Conservation (phyloP, 2,329 filamentous ascomycete genomes). For the Ophiostoma sp. region DNA sequence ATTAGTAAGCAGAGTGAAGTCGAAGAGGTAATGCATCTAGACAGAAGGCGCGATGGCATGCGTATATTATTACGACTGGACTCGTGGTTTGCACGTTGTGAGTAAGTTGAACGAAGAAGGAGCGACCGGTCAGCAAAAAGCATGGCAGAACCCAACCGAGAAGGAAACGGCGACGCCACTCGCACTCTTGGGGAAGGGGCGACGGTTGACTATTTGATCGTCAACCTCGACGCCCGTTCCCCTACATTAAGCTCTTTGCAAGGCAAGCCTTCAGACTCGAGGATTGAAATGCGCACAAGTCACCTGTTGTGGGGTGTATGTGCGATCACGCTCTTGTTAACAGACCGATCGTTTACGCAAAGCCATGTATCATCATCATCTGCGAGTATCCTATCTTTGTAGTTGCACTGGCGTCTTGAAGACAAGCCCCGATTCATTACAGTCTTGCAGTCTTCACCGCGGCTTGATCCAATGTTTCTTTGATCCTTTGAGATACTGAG, state of each 20-base stretch:
- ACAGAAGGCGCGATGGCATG: neutral
- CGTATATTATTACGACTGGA: neutral
- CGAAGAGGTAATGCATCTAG: neutral
- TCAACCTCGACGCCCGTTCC: neutral
- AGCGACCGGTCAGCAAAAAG: neutral
- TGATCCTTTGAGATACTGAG: neutral
- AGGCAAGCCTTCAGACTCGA: neutral
- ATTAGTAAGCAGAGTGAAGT: neutral
- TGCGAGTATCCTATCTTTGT: neutral
- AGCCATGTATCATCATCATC: neutral
- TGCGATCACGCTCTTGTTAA: neutral
- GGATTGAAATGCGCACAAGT: neutral
- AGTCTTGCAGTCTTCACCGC: neutral
- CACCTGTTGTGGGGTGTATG: neutral
- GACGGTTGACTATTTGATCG: neutral
- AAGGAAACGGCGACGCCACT: neutral
- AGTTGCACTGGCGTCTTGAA: neutral
- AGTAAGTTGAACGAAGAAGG: neutral
- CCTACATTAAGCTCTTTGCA: neutral
- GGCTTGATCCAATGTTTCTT: neutral
- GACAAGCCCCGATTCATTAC: neutral
- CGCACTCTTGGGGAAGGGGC: neutral
- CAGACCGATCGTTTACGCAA: neutral
- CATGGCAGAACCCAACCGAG: neutral
- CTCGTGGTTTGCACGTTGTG: neutral